Conservation (phyloP, 345 rosid species). For the Isatis tinctoria region DNA sequence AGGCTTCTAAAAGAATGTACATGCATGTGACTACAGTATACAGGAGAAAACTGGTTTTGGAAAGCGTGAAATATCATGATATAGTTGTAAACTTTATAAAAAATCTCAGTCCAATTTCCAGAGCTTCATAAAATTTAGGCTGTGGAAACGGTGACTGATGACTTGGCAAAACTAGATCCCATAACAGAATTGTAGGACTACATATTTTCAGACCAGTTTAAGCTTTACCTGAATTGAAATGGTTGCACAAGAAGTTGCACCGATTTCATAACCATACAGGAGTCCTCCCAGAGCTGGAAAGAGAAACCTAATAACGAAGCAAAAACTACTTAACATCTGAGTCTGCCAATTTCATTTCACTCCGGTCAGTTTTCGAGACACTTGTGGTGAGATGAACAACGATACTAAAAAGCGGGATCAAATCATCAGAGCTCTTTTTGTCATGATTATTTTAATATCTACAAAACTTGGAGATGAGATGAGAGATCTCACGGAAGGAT, state of each 20-base stretch:
- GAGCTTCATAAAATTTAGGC: not conserved
- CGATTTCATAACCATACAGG: slow-evolving; percentile 94
- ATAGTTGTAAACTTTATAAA: not conserved
- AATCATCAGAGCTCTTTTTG: not conserved
- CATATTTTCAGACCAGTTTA: not conserved
- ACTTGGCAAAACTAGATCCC: not conserved
- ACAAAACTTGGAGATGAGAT: slow-evolving; percentile 15
- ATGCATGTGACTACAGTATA: not conserved
- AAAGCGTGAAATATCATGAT: not conserved
- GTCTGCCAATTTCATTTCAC: not conserved
- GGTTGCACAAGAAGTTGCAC: slow-evolving; percentile 92
- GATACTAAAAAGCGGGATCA: not conserved
- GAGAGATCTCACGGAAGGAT: slow-evolving; percentile 64
- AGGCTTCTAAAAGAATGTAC: not conserved
- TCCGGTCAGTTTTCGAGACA: not conserved
- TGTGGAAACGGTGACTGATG: not conserved
- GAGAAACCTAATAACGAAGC: slow-evolving; percentile 60
- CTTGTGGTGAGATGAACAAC: not conserved
- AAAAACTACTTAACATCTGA: slow-evolving; percentile 9
- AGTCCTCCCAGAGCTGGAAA: slow-evolving; percentile 97
- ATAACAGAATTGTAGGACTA: not conserved
- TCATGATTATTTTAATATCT: not conserved
- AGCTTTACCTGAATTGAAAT: slow-evolving; percentile 63
- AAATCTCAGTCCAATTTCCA: not conserved
- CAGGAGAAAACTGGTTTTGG: not conserved